A percentile compares a stretch with the other conserved stretches of the same genome.
Conservation (phyloP, 768 basidiomycete genomes). For the Cyathus striatus region DNA sequence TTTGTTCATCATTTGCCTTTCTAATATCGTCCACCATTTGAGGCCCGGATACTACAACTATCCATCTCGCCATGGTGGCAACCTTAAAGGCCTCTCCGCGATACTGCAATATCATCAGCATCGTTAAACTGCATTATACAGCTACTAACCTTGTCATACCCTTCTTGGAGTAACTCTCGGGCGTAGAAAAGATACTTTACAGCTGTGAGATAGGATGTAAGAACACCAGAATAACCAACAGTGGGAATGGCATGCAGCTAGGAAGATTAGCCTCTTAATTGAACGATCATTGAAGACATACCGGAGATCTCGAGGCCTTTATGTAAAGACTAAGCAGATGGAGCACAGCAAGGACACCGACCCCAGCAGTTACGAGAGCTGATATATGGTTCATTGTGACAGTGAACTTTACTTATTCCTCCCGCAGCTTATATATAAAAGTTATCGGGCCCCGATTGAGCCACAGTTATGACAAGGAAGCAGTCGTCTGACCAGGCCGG, state of each 20-base stretch:
- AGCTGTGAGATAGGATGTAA: slow-evolving; percentile 7
- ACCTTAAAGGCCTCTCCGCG: slow-evolving; percentile 1
- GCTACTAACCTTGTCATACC: slow-evolving; percentile 10
- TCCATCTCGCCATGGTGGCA: slow-evolving; percentile 19
- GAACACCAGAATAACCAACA: slow-evolving; percentile 7
- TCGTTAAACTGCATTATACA: background rate
- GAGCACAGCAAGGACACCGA: background rate
- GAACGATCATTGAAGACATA: background rate
- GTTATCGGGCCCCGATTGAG: background rate
- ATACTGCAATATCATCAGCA: background rate
- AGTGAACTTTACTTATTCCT: background rate
- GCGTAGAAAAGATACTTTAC: slow-evolving; percentile 6
- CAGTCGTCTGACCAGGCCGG: background rate
- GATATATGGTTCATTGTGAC: background rate
- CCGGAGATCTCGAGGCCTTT: background rate
- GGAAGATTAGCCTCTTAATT: background rate
- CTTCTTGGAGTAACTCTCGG: slow-evolving; percentile 9
- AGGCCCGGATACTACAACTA: slow-evolving; percentile 21
- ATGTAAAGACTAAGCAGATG: background rate
- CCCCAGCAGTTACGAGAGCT: background rate
- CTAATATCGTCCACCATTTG: slow-evolving; percentile 27
- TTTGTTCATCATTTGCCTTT: slow-evolving; percentile 20
- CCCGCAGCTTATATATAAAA: background rate
- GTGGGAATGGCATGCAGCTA: slow-evolving; percentile 11
- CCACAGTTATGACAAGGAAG: background rate